phyloP scores from a whole-genome alignment of 345 rosid species.

The Eucalyptus marginata region DNA sequence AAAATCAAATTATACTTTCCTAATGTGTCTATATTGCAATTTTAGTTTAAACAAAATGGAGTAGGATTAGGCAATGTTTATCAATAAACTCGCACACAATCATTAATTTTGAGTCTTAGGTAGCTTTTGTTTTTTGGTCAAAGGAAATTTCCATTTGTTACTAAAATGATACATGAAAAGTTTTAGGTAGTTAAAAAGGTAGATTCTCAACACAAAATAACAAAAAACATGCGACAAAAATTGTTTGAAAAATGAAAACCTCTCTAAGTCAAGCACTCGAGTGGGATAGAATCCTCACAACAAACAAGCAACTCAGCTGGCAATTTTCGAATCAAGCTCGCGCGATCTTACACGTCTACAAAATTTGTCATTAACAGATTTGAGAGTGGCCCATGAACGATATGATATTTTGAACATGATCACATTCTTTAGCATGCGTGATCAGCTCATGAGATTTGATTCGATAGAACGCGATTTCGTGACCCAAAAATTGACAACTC shows the following conservation, averaged over 20 bases:
- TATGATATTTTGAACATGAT: background rate
- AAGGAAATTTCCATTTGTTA: no score
- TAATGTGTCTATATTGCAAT: background rate
- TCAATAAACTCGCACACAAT: background rate
- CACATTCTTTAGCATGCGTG: background rate
- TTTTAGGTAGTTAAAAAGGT: background rate
- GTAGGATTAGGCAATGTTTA: background rate
- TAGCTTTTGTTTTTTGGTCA: background rate
- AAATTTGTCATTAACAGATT: background rate
- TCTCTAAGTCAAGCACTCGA: background rate
- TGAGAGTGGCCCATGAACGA: background rate
- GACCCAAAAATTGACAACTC: background rate
- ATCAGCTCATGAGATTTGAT: background rate
- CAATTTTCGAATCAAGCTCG: background rate
- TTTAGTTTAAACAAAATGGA: background rate
- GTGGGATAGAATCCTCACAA: background rate
- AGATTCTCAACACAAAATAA: background rate
- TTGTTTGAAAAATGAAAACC: background rate
- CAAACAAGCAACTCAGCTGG: background rate
- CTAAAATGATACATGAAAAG: background rate
- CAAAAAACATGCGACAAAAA: background rate
- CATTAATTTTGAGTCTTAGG: background rate
- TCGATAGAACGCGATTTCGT: background rate
- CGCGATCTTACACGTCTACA: background rate
- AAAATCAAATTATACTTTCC: background rate